Base-by-base conservation (phyloP, 2,329 filamentous ascomycete species). In the Neonectria punicea region DNA sequence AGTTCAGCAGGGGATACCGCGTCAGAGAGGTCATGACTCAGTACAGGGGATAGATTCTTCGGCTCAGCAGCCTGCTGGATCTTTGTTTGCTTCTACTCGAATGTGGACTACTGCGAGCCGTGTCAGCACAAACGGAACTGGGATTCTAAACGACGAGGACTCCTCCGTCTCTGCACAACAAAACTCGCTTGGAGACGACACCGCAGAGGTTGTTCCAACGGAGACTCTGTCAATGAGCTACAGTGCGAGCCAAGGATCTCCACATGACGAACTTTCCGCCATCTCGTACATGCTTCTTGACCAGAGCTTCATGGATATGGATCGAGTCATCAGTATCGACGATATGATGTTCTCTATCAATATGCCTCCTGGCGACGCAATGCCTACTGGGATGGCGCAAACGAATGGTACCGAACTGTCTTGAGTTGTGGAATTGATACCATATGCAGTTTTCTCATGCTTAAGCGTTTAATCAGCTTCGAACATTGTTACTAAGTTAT, bases 321-420 rank as follows among this genome's bases (percentile, higher is more conserved):
- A 64, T 41, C 61, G 61, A 18, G 61, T 64, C 2, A 64, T 64
- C 5, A 55, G 55, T n/a, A 36, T 55, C 9, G 61, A 64, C n/a
- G 61, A 64, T 16, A 56, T 59, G 51, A 2, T 64, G 16, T 56
- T 64, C 18, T 62, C 60, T 1, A 57, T 62, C 7, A 57, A 57
- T 25, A 57, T 51, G 44, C 25, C 47, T 6, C 36, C 53, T 1
- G 56, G 28, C 34, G 53, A 30, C 13, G 11, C 55, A 28, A 49
- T 32, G 32, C 18, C 46, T 16, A 25, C 20, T 1, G 56, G 32
- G 32, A 22, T 58, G 20, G 18, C 54, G 18, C 50, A 10, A 49
- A 10, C 18, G 4, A 55, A 5, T 4, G 36, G 13, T 16, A 25
- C 10, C 7, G 13, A 18, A 20, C n/a, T 7, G 41, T 16, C 30